Evolutionary conservation across 176 grass and related monocot species (phyloP).

Genomic region (Eleusine indica): DNA sequence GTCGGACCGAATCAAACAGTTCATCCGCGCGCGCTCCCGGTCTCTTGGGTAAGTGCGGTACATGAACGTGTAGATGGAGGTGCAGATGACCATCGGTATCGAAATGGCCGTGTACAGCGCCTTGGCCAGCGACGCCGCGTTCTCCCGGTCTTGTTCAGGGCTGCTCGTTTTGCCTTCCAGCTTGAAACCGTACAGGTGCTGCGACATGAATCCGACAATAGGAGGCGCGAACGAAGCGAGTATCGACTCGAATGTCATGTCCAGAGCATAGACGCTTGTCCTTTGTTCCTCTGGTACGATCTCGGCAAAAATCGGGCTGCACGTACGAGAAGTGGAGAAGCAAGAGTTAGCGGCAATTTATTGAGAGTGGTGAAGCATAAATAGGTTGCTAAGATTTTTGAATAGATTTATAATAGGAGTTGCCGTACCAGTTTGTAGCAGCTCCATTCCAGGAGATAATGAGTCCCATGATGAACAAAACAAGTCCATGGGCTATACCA

Average conservation of each 20-base stretch:
- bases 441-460: constrained; percentile 63
- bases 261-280: constrained; percentile 77
- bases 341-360: background rate
- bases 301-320: constrained; percentile 86
- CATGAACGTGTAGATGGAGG: constrained; percentile 67
- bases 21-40: constrained; percentile 71
- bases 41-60: constrained; percentile 72
- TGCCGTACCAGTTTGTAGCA: constrained; percentile 53
- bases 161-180: constrained; percentile 31
- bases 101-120: constrained; percentile 72
- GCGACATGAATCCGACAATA: constrained; percentile 58
- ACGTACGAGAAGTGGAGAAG: background rate
- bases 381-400: background rate
- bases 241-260: constrained; percentile 67
- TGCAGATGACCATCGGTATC: constrained; percentile 61
- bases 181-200: constrained; percentile 71
- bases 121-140: constrained; percentile 81
- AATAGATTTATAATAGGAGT: too few relatives aligned
- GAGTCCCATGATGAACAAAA: constrained; percentile 60
- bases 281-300: constrained; percentile 81
- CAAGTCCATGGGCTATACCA: constrained; percentile 51
- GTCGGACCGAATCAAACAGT: constrained; percentile 54
- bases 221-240: constrained; percentile 83
- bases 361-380: background rate
- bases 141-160: constrained; percentile 59